phyloP scores from a whole-genome alignment of 345 rosid genomes.

The Melaleuca quinquenervia region DNA sequence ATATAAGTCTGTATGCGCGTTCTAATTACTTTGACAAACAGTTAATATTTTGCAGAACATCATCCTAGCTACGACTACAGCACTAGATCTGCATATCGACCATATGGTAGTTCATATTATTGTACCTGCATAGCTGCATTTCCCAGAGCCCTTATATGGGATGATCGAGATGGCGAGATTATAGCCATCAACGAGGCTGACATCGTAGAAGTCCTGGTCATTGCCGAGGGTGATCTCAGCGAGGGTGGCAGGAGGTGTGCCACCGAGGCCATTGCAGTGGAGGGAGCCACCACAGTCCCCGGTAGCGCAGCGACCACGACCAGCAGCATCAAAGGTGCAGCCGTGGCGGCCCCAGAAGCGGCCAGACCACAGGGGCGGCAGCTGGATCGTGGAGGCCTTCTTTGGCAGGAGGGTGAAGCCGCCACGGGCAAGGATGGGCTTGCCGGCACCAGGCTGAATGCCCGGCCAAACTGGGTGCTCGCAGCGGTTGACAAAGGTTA shows the following conservation, averaged over 20 bases:
- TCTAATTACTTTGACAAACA: not conserved
- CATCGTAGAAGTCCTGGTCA: constrained; percentile 84
- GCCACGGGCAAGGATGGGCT: constrained; percentile 62
- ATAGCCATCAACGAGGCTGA: constrained; percentile 93
- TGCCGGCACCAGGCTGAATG: constrained; percentile 82
- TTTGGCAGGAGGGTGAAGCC: constrained; percentile 71
- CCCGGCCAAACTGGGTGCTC: constrained; percentile 89
- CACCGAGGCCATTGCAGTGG: constrained; percentile 76
- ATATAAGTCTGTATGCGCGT: not conserved
- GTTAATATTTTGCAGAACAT: not conserved
- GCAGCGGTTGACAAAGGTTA: constrained; percentile 78
- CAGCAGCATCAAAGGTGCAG: constrained; percentile 60
- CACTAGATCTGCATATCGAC: not conserved
- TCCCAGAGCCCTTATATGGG: constrained; percentile 65
- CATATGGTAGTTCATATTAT: not conserved
- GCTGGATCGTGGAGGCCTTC: constrained; percentile 42
- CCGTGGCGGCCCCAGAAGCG: constrained; percentile 98
- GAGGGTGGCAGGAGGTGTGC: constrained; percentile 85
- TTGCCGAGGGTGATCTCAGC: constrained; percentile 80
- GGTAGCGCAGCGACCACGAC: constrained; percentile 73
- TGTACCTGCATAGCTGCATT: constrained; percentile 70
- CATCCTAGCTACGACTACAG: not conserved
- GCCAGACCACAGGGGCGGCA: constrained; percentile 88
- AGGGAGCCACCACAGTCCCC: constrained; percentile 88
- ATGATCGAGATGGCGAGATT: constrained; percentile 74